Percentiles rank a stretch among this genome's conserved stretches.
These are phyloP conservation scores for Apiospora arundinis DNA, from an alignment of 2,329 filamentous ascomycete genomes.

Conservation along the genomic window DNA sequence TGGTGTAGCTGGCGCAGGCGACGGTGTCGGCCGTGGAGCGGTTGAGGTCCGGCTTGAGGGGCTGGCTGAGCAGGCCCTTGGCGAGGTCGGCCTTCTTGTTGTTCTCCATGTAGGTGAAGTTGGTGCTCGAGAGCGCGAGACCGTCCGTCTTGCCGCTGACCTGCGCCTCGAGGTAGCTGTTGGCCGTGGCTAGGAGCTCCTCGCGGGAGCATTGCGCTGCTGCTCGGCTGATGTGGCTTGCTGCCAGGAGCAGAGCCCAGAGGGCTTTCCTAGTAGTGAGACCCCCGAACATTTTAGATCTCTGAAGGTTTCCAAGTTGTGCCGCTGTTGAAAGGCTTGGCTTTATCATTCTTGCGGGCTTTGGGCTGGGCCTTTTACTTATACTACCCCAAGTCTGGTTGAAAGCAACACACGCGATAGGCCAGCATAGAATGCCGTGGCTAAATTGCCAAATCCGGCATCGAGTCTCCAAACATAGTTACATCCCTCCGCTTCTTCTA, in stretches of 20 bases:
- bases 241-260: background rate
- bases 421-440: background rate
- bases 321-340: background rate
- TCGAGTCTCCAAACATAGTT: background rate
- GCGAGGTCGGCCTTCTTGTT: constrained; percentile 35
- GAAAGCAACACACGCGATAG: background rate
- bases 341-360: background rate
- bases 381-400: background rate
- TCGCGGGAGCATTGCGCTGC: constrained; percentile 37
- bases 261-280: background rate
- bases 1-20: constrained; percentile 43
- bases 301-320: background rate
- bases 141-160: constrained; percentile 31
- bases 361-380: background rate
- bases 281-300: background rate
- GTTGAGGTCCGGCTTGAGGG: constrained; percentile 37
- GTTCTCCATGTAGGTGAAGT: constrained; percentile 39
- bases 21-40: constrained; percentile 35
- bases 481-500: constrained; percentile 7
- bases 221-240: background rate
- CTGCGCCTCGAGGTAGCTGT: constrained; percentile 38
- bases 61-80: constrained; percentile 33
- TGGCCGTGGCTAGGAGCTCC: constrained; percentile 36
- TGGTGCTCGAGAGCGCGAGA: constrained; percentile 33
- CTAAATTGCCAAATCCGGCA: background rate